Percentiles rank a stretch among this genome's conserved stretches.
Evolutionary conservation across 2,329 filamentous ascomycete species (phyloP).

Genomic region (Fusarium sp.): DNA sequence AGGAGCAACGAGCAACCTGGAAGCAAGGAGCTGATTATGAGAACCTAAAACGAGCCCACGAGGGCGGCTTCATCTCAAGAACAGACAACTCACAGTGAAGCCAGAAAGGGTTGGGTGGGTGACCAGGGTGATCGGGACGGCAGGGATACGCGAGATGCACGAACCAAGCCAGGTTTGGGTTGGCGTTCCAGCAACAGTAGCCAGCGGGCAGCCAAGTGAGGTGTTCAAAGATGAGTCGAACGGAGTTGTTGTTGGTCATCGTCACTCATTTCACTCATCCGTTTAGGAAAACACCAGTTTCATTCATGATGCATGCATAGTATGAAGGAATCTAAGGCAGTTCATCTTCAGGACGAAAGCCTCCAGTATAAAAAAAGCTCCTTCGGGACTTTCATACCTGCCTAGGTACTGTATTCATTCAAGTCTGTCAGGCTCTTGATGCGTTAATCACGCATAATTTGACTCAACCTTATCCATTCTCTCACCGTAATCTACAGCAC

Average conservation of each 20-base stretch:
- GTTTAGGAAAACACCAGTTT: conserved; percentile 16
- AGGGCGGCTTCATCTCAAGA: conserved; percentile 29
- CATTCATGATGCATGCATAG: not conserved
- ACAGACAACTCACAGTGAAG: conserved; percentile 26
- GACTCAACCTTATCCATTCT: conserved; percentile 12
- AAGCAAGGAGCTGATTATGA: conserved; percentile 8
- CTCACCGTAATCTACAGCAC: conserved; percentile 8
- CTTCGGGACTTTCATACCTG: not conserved
- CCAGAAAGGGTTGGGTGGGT: conserved; percentile 42
- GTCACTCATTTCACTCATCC: conserved; percentile 9
- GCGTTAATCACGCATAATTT: conserved; percentile 12
- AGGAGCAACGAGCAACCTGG: not conserved
- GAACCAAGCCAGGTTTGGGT: conserved; percentile 28
- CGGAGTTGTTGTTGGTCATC: conserved; percentile 25
- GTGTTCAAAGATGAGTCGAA: conserved; percentile 36
- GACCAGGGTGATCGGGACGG: conserved; percentile 39
- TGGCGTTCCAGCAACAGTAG: conserved; percentile 29
- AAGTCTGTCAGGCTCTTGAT: not conserved
- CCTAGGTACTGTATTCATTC: not conserved
- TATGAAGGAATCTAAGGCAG: not conserved
- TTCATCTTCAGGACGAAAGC: not conserved
- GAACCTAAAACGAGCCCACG: conserved; percentile 14
- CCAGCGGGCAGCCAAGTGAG: conserved; percentile 24
- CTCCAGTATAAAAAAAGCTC: not conserved
- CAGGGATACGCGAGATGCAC: conserved; percentile 47